Evolutionary conservation across 2,329 filamentous ascomycete genomes (phyloP).

Genomic region (Chalaropsis thielavioides): DNA sequence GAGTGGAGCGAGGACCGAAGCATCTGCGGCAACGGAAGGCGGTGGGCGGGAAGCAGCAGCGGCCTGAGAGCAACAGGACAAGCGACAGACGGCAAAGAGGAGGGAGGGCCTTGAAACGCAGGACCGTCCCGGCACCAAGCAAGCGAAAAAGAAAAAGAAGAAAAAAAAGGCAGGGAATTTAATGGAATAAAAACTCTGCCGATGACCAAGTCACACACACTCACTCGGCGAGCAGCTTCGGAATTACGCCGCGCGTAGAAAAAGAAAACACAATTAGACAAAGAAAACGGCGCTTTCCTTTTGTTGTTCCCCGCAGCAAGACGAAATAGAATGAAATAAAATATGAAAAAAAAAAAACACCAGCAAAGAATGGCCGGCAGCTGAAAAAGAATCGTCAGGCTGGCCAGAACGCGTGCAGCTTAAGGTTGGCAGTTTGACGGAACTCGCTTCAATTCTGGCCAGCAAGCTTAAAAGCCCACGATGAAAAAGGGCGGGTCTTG

Average conservation of each 20-base stretch:
- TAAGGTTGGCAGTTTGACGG: no score
- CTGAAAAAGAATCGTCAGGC: not conserved
- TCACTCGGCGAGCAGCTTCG: no score
- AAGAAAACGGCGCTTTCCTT: not conserved
- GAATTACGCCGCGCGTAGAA: no score
- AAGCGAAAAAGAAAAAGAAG: not conserved
- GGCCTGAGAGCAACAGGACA: not conserved
- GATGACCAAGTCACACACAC: no score
- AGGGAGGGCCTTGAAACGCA: not conserved
- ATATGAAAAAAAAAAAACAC: no score
- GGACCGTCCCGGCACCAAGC: not conserved
- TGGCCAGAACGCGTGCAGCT: not conserved
- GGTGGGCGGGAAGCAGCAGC: not conserved
- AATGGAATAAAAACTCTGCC: not conserved
- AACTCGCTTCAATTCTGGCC: no score
- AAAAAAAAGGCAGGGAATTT: not conserved
- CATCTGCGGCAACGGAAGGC: not conserved
- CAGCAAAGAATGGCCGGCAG: no score
- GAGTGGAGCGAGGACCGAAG: constrained; percentile 7
- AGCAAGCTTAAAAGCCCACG: no score
- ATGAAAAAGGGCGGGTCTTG: not conserved
- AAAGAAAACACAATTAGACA: not conserved
- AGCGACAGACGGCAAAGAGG: not conserved
- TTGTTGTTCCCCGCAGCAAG: no score
- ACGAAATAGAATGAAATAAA: no score